Conservation (phyloP, 306 rosid genomes). For the Rosa persica region DNA sequence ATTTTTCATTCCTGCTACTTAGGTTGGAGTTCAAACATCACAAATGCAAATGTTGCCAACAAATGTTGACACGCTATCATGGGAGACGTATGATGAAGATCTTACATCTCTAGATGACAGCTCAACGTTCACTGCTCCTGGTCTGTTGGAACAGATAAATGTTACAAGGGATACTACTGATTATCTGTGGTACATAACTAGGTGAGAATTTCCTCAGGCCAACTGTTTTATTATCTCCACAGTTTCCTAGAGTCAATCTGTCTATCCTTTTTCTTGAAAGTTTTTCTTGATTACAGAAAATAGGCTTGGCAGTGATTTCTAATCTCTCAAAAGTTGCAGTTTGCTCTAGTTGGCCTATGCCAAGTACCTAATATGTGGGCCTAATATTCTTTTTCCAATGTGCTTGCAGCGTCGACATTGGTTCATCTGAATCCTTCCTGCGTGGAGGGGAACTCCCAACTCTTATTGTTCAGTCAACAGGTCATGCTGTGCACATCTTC, state of each 20-base stretch:
- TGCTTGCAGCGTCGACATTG: constrained; percentile 68
- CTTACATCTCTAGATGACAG: constrained; percentile 67
- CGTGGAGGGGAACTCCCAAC: constrained; percentile 83
- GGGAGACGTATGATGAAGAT: constrained; percentile 94
- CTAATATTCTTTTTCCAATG: constrained; percentile 6
- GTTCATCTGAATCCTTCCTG: constrained; percentile 77
- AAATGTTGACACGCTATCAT: constrained; percentile 56
- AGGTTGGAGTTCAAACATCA: constrained; percentile 99
- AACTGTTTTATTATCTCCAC: background rate
- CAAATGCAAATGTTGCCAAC: constrained; percentile 92
- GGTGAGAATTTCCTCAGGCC: constrained; percentile 49
- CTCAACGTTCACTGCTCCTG: constrained; percentile 62
- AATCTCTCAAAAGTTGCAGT: background rate
- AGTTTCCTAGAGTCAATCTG: background rate
- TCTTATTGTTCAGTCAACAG: constrained; percentile 85
- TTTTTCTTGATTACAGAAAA: background rate
- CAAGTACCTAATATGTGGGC: background rate
- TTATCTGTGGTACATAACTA: constrained; percentile 93
- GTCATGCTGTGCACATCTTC: constrained; percentile 93
- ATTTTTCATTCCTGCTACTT: constrained; percentile 18
- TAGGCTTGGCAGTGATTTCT: background rate
- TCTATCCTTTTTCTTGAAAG: background rate
- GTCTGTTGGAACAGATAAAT: constrained; percentile 94
- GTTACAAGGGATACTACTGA: constrained; percentile 91
- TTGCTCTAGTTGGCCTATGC: background rate